Percentiles rank a stretch among this genome's conserved stretches.
phyloP scores from a whole-genome alignment of 2,329 filamentous ascomycete genomes.

The Cyphellophora europaea region DNA sequence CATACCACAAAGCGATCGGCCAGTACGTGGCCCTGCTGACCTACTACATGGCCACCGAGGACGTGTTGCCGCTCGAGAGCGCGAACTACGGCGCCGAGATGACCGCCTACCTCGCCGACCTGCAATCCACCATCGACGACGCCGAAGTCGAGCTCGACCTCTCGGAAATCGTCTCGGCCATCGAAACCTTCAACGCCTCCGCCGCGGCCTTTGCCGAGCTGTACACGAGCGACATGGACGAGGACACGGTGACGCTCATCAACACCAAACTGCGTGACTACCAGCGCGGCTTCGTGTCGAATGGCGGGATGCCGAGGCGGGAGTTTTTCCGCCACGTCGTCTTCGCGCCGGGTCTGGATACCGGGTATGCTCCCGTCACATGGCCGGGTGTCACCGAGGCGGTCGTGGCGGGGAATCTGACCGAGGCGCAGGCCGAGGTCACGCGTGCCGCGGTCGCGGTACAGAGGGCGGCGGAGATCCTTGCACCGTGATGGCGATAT shows the following conservation, averaged over 20 bases:
- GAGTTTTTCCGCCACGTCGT: conserved; percentile 38
- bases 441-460: conserved; percentile 18
- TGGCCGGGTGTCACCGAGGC: conserved; percentile 21
- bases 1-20: conserved; percentile 40
- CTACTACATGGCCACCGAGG: conserved; percentile 31
- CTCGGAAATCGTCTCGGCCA: conserved; percentile 24
- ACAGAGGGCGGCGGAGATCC: conserved; percentile 16
- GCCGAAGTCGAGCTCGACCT: conserved; percentile 11
- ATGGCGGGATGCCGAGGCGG: conserved; percentile 35
- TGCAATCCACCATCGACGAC: conserved; percentile 22
- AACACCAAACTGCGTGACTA: conserved; percentile 39
- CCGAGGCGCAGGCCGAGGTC: conserved; percentile 18
- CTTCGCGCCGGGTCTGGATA: conserved; percentile 36
- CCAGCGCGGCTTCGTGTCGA: conserved; percentile 34
- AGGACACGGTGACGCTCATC: conserved; percentile 22
- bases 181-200: conserved; percentile 25
- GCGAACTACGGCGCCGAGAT: conserved; percentile 28
- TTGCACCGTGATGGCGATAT: too few relatives aligned
- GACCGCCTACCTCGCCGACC: conserved; percentile 24
- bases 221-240: conserved; percentile 11
- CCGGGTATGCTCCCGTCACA: conserved; percentile 21
- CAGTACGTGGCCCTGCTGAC: conserved; percentile 35
- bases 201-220: conserved; percentile 14
- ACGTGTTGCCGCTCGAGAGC: conserved; percentile 29
- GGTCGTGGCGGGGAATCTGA: conserved; percentile 14